phyloP scores from a whole-genome alignment of 371 early-diverging fungal species.

The Parasitella parasitica region DNA sequence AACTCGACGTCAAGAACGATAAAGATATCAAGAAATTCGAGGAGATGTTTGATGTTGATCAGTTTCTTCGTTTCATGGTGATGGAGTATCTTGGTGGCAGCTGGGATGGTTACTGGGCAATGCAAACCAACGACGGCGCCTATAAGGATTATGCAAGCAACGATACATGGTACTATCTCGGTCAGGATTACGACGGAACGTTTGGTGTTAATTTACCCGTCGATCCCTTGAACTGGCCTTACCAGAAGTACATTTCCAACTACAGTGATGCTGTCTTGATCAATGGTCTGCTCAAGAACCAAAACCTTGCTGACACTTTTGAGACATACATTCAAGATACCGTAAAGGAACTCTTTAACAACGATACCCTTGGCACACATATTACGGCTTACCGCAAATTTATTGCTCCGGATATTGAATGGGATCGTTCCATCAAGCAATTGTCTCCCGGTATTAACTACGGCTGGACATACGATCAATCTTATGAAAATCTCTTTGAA shows the following conservation, averaged over 20 bases:
- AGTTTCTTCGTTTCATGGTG: conserved; percentile 59
- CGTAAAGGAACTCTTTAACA: conserved; percentile 51
- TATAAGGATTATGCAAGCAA: conserved; percentile 50
- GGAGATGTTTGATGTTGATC: conserved; percentile 44
- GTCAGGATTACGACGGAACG: conserved; percentile 57
- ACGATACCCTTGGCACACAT: conserved; percentile 44
- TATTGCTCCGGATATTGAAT: conserved; percentile 48
- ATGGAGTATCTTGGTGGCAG: conserved; percentile 54
- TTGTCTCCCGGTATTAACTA: conserved; percentile 52
- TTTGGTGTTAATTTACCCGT: conserved; percentile 51
- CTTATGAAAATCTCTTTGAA: conserved; percentile 37
- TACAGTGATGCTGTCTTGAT: conserved; percentile 48
- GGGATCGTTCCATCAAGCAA: conserved; percentile 57
- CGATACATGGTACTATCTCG: conserved; percentile 49
- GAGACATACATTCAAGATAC: conserved; percentile 50
- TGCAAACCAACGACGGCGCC: conserved; percentile 55
- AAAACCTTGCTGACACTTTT: conserved; percentile 30
- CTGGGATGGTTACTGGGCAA: conserved; percentile 61
- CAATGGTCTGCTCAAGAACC: conserved; percentile 50
- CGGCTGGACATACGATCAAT: conserved; percentile 44
- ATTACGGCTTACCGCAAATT: conserved; percentile 50
- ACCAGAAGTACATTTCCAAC: conserved; percentile 32
- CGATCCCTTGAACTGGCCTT: conserved; percentile 33
- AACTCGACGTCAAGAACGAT: conserved; percentile 35
- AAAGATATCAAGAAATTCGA: conserved; percentile 32